A percentile compares a stretch with the other conserved stretches of the same genome.
Evolutionary conservation across 192 early-diverging fungal genomes (phyloP).

Genomic region (Gamsiella multidivaricata): DNA sequence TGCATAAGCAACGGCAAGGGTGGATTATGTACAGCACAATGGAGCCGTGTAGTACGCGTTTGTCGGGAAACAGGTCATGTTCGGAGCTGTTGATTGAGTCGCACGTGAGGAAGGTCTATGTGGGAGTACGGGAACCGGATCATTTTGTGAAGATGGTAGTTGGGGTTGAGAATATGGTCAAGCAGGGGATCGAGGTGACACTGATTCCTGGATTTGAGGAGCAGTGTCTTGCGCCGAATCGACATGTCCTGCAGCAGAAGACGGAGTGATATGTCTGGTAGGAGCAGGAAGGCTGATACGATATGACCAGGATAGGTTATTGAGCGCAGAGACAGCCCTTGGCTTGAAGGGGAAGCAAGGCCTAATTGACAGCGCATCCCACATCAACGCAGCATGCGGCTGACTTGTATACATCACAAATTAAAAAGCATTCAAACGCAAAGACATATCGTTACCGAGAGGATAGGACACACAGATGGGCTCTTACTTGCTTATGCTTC

Average conservation of each 20-base stretch:
- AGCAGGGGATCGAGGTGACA: conserved; percentile 80
- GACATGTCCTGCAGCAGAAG: conserved; percentile 61
- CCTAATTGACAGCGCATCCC: too few species aligned
- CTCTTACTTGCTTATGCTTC: too few species aligned
- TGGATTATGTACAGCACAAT: conserved; percentile 93
- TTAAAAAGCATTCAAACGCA: too few species aligned
- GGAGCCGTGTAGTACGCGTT: conserved; percentile 89
- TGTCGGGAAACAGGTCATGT: conserved; percentile 82
- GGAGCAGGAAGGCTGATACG: too few species aligned
- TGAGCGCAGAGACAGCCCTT: too few species aligned
- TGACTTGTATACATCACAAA: too few species aligned
- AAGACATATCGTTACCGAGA: too few species aligned
- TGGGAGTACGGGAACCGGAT: conserved; percentile 89
- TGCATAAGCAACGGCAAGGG: conserved; percentile 51
- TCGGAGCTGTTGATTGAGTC: conserved; percentile 78
- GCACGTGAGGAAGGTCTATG: conserved; percentile 76
- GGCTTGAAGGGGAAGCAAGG: too few species aligned
- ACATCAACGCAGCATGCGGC: too few species aligned
- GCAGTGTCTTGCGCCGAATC: conserved; percentile 77
- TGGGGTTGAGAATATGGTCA: conserved; percentile 74
- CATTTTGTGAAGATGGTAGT: conserved; percentile 84
- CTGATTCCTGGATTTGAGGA: conserved; percentile 78
- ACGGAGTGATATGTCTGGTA: neutral
- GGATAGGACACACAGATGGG: too few species aligned
- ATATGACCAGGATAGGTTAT: too few species aligned